Base-by-base conservation (phyloP, 306 rosid species). In the Trifolium subterraneum region DNA sequence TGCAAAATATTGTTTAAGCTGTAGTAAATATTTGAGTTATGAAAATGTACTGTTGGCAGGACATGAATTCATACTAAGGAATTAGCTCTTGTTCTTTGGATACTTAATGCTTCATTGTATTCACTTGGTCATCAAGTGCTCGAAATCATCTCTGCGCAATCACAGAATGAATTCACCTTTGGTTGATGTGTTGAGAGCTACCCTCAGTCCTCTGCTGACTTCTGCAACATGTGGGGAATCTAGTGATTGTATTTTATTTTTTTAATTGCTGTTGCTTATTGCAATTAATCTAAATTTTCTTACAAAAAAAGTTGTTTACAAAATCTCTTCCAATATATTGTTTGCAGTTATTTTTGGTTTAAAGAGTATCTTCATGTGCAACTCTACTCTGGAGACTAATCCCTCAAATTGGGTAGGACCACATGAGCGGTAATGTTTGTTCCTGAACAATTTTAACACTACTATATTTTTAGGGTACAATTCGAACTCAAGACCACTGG, bases 181-280 rank as follows among this genome's bases (percentile, higher is more conserved):
- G 13, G 50, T 64, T 22, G 42, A 14, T 59, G 33, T 18, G 52
- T 64, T 58, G 41, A 60, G 38, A 83, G 33, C 73, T 38, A 36
- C 54, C 63, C 45, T 63, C 50, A 54, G 47, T 78, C 31, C 1
- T 59, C 45, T 60, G 74, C 68, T 76, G 50, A 68, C 64, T 48
- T 47, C 15, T 75, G 63, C 74, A 58, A 42, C 36, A 64, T 71
- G 84, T 39, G 68, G 33, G 69, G 79, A 66, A 70, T 79, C 62
- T 33, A 44, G 35, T 73, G 45, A 52, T 70, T 47, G 45, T 31
- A 10, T 29, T 18, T 48, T 15, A 15, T 20, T 52, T 50, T 70
- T 74, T 56, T 33, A 70, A 69, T 54, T 10, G 15, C 14, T 54
- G 1, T 31, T 33, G 61, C 61, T 74, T 62, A 38, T 70, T 63